Base-by-base conservation (phyloP, 2,329 filamentous ascomycete genomes). In the Apiospora phragmitis region DNA sequence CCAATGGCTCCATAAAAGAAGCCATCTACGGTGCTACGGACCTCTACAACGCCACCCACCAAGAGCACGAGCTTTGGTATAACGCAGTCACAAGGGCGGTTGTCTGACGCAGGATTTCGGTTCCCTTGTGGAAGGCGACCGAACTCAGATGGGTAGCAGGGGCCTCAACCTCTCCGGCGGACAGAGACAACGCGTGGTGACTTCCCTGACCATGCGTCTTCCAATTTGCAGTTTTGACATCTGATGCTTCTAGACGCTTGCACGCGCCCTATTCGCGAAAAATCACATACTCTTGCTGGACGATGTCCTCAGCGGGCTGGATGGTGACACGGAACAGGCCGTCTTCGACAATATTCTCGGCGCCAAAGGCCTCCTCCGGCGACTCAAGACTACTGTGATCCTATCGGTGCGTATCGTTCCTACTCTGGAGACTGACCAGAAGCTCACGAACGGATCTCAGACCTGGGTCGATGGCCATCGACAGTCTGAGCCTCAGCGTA, bases 291-390 rank as follows among this genome's bases (percentile, higher is more conserved):
- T 77, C 2, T 47, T 84, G 0, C 71, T 83, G 0, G 82, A 83
- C 38, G 82, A 83, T 67, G 76, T 74, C 1, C 80, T 83, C 66
- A 82, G 79, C 65, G 80, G 76, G 1, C 71, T 83, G 0, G 82
- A 83, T 55, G 77, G 76, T 1, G 75, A 78, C 21, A 83, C 82
- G 0, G 78, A 81, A 35, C 68, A 69, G 11, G 45, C 72, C 1
- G 73, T 82, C 6, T 72, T 82, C 47, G 41, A 73, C 0, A 80
- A 80, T 49, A 65, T 83, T 0, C 72, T 83, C 18, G 77, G 76
- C 0, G 65, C 75, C 0, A 65, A 73, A 3, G 82, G 83, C 0
- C 69, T 82, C 0, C 69, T 82, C 0, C 74, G 75, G 11, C 72
- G 74, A 24, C 66, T 71, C 4, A 70, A 72, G 1, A 77, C 75